Evolutionary conservation across 306 rosid genomes (phyloP), one percentile per base, ranked within the genome.

Genomic region (Canavalia ensiformis): DNA sequence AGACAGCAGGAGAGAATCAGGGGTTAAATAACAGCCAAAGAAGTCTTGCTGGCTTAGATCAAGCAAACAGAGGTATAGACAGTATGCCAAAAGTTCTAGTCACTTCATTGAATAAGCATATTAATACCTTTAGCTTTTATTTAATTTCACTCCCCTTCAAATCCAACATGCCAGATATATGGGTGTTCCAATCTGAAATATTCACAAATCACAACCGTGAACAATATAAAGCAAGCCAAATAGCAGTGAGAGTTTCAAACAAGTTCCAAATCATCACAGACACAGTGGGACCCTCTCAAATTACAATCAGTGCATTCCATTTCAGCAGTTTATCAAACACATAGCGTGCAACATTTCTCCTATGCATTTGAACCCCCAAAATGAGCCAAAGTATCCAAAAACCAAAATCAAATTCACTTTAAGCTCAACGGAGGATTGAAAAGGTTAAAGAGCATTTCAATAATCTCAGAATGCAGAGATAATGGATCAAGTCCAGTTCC

Each of bases 271-370:
- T 71, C 33, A 34, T 51, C 62, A 2, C 13, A 71, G 46, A 50
- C 11, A 70, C 18, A 2, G 28, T 8, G 34, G 25, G 9, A 29
- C 59, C 29, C 7, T 52, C 2, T 12, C 42, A n/a, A 71, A 29
- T 9, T 35, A 35, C 42, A 72, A 9, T 37, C 10, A 74, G 6
- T 42, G 5, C 2, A 56, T 8, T 74, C n/a, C 25, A 39, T 8
- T 18, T 31, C 35, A 37, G 8, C 66, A 54, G 1, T 72, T 72
- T 25, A 55, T 55, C 77, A 73, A 73, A 51, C 77, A 73, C 5
- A 56, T 54, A 10, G 28, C 51, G 5, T 25, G 67, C 78, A 10
- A 63, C 69, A 49, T 49, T 45, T 7, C 25, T 18, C 25, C 25
- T 18, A 18, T 18, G 25, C 25, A 18, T 18, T 18, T 18, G 25